Evolutionary conservation across 768 basidiomycete species (phyloP), one percentile per base, ranked within the genome.

Genomic region (Leucocoprinus leucothites): DNA sequence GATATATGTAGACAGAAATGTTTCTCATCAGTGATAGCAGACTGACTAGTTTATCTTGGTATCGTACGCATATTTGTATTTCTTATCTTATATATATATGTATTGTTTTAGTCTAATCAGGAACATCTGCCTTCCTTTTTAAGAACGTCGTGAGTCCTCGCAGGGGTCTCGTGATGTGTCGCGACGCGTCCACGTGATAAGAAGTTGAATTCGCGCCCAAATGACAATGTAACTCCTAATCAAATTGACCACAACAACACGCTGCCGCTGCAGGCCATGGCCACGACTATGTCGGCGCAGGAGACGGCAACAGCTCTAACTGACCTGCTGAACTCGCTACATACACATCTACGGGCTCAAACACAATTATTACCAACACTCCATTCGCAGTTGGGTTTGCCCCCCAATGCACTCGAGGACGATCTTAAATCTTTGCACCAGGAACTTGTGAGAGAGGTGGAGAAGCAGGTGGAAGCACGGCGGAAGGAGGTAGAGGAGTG

Each of bases 361-460:
- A 91, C 90, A 0, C 86, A 89, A 58, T 76, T 91, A 28, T 75
- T 96, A 1, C 91, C 91, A 14, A 84, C 86, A 6, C 75, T 96
- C 3, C 92, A 95, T 69, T 77, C 82, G 1, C 91, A 91, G 64
- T 87, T 96, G 14, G 92, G 91, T 28, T 78, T 95, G 13, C 91
- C 93, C 8, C 70, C 82, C 24, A 83, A 85, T 9, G 86, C 91
- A 0, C 81, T 95, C 41, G 84, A 90, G 66, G 87, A 91, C 66
- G 94, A 97, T 57, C 77, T 95, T 28, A 74, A 79, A 50, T 69
- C 78, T 7, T 78, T 96, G 6, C 87, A 94, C 63, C 77, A 85
- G 28, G 83, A 87, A 47, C 83, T 96, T 42, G 81, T 86, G 53
- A 77, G 81, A 54, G 85, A 89, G 22, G 87, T 95, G 13, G 88